These are phyloP conservation scores for Liquidambar formosana DNA, from an alignment of 164 flowering plant species.

Conservation along the genomic window DNA sequence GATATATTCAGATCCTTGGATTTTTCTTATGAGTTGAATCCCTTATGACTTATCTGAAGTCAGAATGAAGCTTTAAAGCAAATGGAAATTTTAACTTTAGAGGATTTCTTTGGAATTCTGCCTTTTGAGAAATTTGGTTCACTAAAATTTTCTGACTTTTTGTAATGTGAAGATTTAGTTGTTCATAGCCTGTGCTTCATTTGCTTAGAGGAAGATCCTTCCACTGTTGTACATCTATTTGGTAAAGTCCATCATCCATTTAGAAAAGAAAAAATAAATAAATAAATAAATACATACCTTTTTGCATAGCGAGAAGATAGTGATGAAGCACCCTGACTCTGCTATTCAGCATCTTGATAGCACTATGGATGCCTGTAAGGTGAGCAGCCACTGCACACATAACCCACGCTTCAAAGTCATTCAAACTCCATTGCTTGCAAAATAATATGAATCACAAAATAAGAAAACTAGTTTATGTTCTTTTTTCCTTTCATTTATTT, in stretches of 20 bases:
- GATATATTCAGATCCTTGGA: neutral
- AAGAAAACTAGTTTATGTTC: no score
- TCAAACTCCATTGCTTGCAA: neutral
- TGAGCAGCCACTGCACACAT: constrained; percentile 91
- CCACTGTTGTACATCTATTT: neutral
- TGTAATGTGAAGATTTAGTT: no score
- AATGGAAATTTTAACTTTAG: no score
- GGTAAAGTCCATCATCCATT: neutral
- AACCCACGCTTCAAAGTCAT: neutral
- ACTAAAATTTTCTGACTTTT: no score
- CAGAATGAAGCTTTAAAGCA: neutral
- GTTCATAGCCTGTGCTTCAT: no score
- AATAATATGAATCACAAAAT: neutral
- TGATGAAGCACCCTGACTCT: constrained; percentile 83
- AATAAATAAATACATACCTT: constrained; percentile 45
- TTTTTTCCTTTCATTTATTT: neutral
- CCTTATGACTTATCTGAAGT: neutral
- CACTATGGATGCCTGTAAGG: constrained; percentile 92
- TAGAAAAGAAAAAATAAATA: neutral
- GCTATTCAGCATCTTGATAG: constrained; percentile 96
- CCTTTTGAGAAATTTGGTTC: neutral
- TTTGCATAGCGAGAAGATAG: constrained; percentile 87
- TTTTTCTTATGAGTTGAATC: neutral
- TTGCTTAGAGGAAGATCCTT: neutral
- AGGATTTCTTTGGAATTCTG: neutral